A percentile compares a stretch with the other conserved stretches of the same genome.
Conservation (phyloP, 2,329 filamentous ascomycete genomes). For the Fusarium subglutinans region DNA sequence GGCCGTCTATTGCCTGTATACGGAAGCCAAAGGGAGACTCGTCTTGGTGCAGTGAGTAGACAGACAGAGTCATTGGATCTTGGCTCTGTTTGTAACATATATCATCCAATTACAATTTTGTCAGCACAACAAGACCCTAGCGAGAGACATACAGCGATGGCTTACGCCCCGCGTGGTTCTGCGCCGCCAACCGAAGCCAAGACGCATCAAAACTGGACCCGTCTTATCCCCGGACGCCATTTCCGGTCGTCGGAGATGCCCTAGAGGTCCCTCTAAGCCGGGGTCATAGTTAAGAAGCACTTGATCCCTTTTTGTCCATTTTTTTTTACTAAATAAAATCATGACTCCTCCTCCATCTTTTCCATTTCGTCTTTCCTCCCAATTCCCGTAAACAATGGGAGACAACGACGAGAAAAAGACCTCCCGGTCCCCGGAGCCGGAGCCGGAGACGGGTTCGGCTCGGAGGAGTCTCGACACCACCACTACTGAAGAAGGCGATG, state of each 20-base stretch:
- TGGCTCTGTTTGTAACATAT: neutral
- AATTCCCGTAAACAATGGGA: slow-evolving; percentile 11
- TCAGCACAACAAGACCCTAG: neutral
- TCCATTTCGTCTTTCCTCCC: neutral
- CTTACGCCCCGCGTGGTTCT: slow-evolving; percentile 9
- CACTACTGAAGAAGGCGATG: slow-evolving; percentile 36
- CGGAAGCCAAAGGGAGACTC: slow-evolving; percentile 17
- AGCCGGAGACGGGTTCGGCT: slow-evolving; percentile 10
- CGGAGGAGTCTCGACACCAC: slow-evolving; percentile 30
- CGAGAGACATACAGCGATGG: neutral
- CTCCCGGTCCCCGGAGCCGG: slow-evolving; percentile 9
- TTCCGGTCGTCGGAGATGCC: slow-evolving; percentile 28
- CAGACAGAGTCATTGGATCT: neutral
- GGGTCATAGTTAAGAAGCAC: slow-evolving; percentile 26
- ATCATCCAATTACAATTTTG: neutral
- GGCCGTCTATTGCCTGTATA: neutral
- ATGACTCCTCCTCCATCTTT: slow-evolving; percentile 16
- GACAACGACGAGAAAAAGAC: slow-evolving; percentile 35
- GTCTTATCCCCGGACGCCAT: slow-evolving; percentile 37
- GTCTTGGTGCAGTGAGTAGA: too few species aligned
- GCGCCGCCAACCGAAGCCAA: slow-evolving; percentile 34
- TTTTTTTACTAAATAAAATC: slow-evolving; percentile 8
- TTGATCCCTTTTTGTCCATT: slow-evolving; percentile 10
- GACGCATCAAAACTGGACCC: slow-evolving; percentile 14
- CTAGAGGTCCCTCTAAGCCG: slow-evolving; percentile 9